Percentiles rank a stretch among this genome's conserved stretches.
Evolutionary conservation across 768 basidiomycete genomes (phyloP).

Genomic region (Mycena albidolilacea): DNA sequence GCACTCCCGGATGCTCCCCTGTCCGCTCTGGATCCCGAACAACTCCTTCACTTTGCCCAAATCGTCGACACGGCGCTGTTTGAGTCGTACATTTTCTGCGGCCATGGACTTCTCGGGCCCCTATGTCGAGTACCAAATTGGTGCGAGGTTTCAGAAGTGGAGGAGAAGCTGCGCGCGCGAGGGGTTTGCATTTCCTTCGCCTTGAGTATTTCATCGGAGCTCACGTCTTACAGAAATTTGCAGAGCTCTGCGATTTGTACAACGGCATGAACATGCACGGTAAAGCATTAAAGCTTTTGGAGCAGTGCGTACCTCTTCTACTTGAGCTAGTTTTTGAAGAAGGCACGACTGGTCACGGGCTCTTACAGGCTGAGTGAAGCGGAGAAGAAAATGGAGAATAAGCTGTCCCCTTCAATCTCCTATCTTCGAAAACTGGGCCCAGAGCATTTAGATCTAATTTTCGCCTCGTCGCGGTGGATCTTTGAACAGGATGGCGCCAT

Average conservation of each 20-base stretch:
- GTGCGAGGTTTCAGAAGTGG: slow-evolving; percentile 97
- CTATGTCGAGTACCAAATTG: slow-evolving; percentile 94
- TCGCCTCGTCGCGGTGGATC: slow-evolving; percentile 88
- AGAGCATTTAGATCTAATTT: slow-evolving; percentile 85
- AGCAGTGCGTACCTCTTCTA: slow-evolving; percentile 71
- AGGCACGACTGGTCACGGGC: too few relatives aligned
- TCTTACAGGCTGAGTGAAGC: slow-evolving; percentile 69
- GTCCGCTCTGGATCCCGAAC: slow-evolving; percentile 81
- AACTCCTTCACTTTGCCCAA: slow-evolving; percentile 91
- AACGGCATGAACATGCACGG: slow-evolving; percentile 96
- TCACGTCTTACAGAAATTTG: slow-evolving; percentile 77
- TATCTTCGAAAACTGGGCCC: slow-evolving; percentile 94
- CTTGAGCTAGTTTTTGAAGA: slow-evolving; percentile 56
- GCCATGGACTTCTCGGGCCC: slow-evolving; percentile 86
- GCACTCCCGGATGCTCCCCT: slow-evolving; percentile 83
- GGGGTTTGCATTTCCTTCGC: slow-evolving; percentile 67
- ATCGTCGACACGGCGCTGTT: slow-evolving; percentile 96
- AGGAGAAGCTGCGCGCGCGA: slow-evolving; percentile 84
- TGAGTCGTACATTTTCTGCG: slow-evolving; percentile 90
- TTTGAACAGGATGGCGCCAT: slow-evolving; percentile 80
- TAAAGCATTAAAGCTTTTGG: slow-evolving; percentile 86
- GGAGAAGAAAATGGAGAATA: slow-evolving; percentile 83
- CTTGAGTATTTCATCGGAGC: not conserved
- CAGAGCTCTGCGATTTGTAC: slow-evolving; percentile 92
- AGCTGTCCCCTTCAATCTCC: slow-evolving; percentile 84